Evolutionary conservation across 352 stramenopile species (phyloP).

Genomic region (Globisporangium polare): DNA sequence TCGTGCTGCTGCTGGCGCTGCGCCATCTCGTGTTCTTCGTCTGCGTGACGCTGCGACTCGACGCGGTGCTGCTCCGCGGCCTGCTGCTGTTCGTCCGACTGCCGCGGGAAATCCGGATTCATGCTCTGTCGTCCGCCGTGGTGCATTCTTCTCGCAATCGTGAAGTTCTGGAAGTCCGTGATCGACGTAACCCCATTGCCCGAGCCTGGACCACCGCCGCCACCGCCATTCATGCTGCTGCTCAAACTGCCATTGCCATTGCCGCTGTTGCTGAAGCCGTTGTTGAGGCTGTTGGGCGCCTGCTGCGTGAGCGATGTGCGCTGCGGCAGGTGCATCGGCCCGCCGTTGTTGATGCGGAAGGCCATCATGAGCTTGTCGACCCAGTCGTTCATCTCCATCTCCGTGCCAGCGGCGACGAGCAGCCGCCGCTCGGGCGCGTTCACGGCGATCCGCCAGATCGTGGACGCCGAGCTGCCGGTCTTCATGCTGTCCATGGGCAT

Average conservation of each 20-base stretch:
- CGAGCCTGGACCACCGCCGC: background rate
- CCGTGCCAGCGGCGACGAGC: conserved; percentile 60
- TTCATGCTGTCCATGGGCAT: conserved; percentile 79
- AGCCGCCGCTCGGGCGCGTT: conserved; percentile 55
- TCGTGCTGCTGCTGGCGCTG: conserved; percentile 2
- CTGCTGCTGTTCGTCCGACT: conserved; percentile 28
- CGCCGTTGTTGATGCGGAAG: conserved; percentile 53
- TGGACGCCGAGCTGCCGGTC: conserved; percentile 59
- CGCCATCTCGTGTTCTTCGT: conserved; percentile 19
- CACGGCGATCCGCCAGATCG: conserved; percentile 78
- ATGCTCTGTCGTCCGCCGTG: conserved; percentile 40
- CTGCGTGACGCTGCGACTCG: conserved; percentile 20
- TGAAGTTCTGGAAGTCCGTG: conserved; percentile 82
- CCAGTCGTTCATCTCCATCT: conserved; percentile 88
- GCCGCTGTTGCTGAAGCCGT: background rate
- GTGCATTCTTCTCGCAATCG: conserved; percentile 34
- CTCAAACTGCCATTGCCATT: background rate
- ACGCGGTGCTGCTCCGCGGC: conserved; percentile 20
- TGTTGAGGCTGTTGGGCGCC: conserved; percentile 5
- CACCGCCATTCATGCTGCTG: background rate
- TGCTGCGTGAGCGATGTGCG: conserved; percentile 14
- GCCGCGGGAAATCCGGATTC: conserved; percentile 27
- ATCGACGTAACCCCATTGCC: conserved; percentile 28
- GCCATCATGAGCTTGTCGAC: conserved; percentile 68
- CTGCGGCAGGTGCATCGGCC: conserved; percentile 22